Conservation (phyloP, 257 asterid genomes). For the Lantana camara region DNA sequence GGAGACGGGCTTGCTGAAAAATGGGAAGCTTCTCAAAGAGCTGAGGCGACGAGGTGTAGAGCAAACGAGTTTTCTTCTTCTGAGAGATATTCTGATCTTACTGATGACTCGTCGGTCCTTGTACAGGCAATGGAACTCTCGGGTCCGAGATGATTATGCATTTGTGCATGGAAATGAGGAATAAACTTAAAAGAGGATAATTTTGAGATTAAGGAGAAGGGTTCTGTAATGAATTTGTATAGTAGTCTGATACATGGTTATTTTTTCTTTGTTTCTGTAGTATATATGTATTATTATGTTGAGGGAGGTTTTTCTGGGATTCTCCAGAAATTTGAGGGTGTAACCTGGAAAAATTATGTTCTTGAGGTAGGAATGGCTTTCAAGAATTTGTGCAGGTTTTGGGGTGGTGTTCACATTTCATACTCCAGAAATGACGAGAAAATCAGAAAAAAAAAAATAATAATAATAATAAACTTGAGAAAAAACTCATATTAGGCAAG, state of each 20-base stretch:
- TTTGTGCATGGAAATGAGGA: conserved; percentile 3
- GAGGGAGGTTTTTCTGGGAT: conserved; percentile 19
- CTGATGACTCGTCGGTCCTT: conserved; percentile 85
- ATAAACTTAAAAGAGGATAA: conserved; percentile 10
- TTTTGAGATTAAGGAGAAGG: conserved; percentile 24
- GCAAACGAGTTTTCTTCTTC: conserved; percentile 82
- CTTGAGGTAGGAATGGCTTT: conserved; percentile 13
- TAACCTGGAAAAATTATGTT: conserved; percentile 27
- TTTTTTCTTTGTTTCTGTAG: not conserved
- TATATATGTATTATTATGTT: conserved; percentile 6
- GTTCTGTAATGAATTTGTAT: conserved; percentile 16
- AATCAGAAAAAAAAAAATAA: not conserved
- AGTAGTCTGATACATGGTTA: conserved; percentile 10
- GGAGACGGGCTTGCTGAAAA: conserved; percentile 97
- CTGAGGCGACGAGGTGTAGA: conserved; percentile 63
- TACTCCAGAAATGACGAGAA: not conserved
- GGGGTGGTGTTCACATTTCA: not conserved
- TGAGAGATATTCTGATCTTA: conserved; percentile 90
- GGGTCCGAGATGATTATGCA: conserved; percentile 68
- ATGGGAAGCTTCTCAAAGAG: conserved; percentile 95
- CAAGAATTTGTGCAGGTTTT: not conserved
- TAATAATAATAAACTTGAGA: not conserved
- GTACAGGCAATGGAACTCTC: conserved; percentile 97
- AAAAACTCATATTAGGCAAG: too few species aligned
- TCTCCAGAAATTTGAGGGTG: conserved; percentile 16